Evolutionary conservation across 495 filamentous ascomycete species (phyloP), one percentile per base, ranked within the genome.

Genomic region (Penicillium lagena): DNA sequence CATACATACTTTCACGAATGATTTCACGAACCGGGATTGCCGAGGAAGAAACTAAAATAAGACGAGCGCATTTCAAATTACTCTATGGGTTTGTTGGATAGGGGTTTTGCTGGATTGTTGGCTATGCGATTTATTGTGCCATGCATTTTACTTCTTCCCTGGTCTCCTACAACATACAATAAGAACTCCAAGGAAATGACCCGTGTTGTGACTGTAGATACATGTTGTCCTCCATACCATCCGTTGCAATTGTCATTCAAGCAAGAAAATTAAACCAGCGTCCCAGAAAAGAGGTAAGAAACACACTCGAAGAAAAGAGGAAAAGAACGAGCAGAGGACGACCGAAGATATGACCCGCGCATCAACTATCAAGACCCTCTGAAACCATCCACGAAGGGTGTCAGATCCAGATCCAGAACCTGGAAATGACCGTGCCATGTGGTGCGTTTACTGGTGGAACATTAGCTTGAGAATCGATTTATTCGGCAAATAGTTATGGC

Each of bases 311-410:
- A 12, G 37, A 44, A 47, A 35, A 44, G 32, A 45, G 43, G 37
- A 44, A 50, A 48, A 46, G 37, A 44, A 50, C 48, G 31, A 30
- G 37, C 31, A 37, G 43, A 51, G 45, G 37, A 51, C 14, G 51
- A 42, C 48, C 53, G 52, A 50, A 56, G 55, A 61, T 35, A 58
- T 51, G 55, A 45, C 55, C 55, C 40, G 58, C 58, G 58, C 58
- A 59, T 61, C 55, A 47, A 56, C 58, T 52, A 52, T 52, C 46
- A 43, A 50, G 44, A 32, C 42, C 46, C 46, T 43, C 46, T 49
- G 8, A 33, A 38, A 40, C 43, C 35, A 45, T 12, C 15, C n/a
- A 34, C 34, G 45, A 45, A 39, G 27, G 39, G 17, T 29, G 35
- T 36, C 44, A 40, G 42, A 13, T 27, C 31, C 43, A 39, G 32